Evolutionary conservation across 495 filamentous ascomycete species (phyloP), one percentile per base, ranked within the genome.

Genomic region (Neurospora sublineolata): DNA sequence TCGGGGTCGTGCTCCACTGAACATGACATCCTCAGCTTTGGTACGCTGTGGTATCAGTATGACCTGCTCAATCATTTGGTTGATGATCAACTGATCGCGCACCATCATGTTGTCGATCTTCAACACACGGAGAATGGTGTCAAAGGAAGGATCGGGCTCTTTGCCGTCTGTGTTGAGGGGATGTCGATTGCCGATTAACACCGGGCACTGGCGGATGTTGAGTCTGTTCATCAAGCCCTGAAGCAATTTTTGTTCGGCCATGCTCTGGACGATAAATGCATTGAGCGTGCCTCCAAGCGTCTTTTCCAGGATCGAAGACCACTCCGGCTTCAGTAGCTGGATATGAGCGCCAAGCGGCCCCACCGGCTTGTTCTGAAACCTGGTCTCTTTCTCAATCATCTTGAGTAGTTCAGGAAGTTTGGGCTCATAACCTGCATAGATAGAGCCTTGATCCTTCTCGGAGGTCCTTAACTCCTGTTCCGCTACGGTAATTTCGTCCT

Each of bases 261-360:
- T 91, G 72, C 83, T 92, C 12, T 88, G 89, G 37, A 97, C 94
- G 69, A 97, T 84, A 77, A 98, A 99, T 16, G 84, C 87, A 70
- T 84, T 89, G 68, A 97, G 80, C 18, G 77, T 85, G 6, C 69
- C 76, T 64, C 92, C 92, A 52, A 97, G 80, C 4, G 86, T 85
- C 71, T 84, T 88, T 77, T 99, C 95, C 10, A 98, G 78, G 69
- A 94, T 87, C n/a, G 85, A 87, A 7, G 90, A 90, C 95, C 95
- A 99, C 76, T 91, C 83, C 7, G 92, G 91, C 72, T 95, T 89
- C 33, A 89, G 83, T 42, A 98, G 79, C 69, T 87, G 88, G 30
- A 98, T 84, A 75, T 93, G 86, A 11, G 87, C 81, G 30, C 93
- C 96, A 14, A 97, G 85, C 0, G 95, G 95, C 0, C 95, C 95